Evolutionary conservation across 331 rosid genomes (phyloP), one percentile per base, ranked within the genome.

Genomic region (Phaseolus coccineus): DNA sequence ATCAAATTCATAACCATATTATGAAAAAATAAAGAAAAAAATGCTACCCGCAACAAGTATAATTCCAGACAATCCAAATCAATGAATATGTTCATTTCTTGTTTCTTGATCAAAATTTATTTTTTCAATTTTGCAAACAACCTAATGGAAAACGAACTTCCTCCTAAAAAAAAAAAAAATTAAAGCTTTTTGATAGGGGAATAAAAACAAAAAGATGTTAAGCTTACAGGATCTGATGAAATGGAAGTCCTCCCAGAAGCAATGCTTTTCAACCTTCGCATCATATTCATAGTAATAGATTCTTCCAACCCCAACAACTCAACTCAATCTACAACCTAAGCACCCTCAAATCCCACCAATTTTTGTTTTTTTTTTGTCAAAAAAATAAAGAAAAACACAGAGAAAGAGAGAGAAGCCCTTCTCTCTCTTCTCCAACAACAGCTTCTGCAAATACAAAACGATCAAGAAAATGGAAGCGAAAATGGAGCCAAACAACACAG

Each of bases 191-290:
- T 15, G 9, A 50, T 1, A 16, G 3, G 3, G 30, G 15, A 31
- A 8, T 14, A 2, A 42, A 2, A 50, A 5, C 2, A 8, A 65
- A 39, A 16, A 24, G 58, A 33, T 50, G 52, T 14, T 19, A 0
- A 73, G 79, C 97, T 89, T 81, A 96, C 99, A 71, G 94, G 96
- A 62, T 96, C 99, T 64, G 99, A 91, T 15, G 98, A 93, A 85
- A 95, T 56, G 15, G 99, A 95, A 70, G 90, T 84, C 67, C 98
- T 87, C 28, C 99, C 99, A 37, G 99, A 93, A 68, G 99, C 94
- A 91, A 96, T 91, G 97, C 97, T 96, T 80, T 93, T 96, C 71
- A 96, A 89, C 84, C 98, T 87, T 80, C 99, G 91, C 99, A 96
- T 91, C 98, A 96, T 90, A 85, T 96, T 93, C 97, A 96, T 96